phyloP scores from a whole-genome alignment of 176 grass and related monocot species.

The Oryza australiensis region DNA sequence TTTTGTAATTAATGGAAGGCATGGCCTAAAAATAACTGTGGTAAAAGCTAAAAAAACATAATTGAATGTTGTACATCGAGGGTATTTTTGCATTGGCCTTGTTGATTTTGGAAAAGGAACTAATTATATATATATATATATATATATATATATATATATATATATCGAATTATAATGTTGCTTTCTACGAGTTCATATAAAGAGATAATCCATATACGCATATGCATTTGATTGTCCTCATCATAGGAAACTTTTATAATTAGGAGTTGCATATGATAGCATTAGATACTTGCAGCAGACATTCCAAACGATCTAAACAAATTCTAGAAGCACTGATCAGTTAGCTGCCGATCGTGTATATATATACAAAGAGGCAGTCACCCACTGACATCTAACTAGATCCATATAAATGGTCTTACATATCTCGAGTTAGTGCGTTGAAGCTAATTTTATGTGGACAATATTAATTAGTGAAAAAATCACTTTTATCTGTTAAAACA shows the following conservation, averaged over 20 bases:
- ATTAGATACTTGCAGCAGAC: neutral
- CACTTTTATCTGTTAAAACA: neutral
- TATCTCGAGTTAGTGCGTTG: no score
- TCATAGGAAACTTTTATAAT: neutral
- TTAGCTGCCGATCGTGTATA: neutral
- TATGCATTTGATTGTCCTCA: neutral
- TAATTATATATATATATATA: neutral
- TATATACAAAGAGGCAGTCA: no score
- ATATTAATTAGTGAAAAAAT: neutral
- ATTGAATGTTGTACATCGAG: no score
- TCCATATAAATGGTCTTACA: no score
- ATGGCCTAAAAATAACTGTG: neutral
- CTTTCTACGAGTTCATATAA: neutral
- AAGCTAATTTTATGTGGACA: neutral
- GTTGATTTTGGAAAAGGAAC: neutral
- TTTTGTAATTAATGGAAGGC: neutral
- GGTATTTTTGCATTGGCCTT: neutral
- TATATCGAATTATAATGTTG: neutral
- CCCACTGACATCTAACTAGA: no score
- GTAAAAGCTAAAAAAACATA: neutral
- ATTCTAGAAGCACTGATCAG: neutral
- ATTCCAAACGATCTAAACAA: neutral
- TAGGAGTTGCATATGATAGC: slow-evolving; percentile 29
- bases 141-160: neutral
- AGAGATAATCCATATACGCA: neutral